Evolutionary conservation across 2,329 filamentous ascomycete genomes (phyloP).

Genomic region (Furcasterigmium furcatum): DNA sequence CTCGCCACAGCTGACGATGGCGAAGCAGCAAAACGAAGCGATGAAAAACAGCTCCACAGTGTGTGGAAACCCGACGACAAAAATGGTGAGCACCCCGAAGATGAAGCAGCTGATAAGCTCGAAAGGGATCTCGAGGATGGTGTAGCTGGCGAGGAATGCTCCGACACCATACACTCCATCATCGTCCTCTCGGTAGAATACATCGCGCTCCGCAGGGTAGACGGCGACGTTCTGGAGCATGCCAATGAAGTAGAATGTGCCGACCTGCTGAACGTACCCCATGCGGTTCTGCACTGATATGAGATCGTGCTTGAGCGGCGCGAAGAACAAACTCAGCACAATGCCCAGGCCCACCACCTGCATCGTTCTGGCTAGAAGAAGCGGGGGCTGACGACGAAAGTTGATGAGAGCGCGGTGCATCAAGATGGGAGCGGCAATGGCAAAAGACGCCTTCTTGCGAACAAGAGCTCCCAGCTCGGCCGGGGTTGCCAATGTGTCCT

Average conservation of each 20-base stretch:
- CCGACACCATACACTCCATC: conserved; percentile 70
- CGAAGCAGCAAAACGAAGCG: conserved; percentile 66
- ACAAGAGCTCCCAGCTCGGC: conserved; percentile 69
- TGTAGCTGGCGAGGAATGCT: conserved; percentile 69
- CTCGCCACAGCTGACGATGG: conserved; percentile 71
- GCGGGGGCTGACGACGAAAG: conserved; percentile 60
- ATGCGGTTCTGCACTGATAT: conserved; percentile 69
- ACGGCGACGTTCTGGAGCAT: conserved; percentile 78
- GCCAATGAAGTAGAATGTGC: conserved; percentile 70
- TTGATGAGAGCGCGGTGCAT: conserved; percentile 67
- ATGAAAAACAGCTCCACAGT: conserved; percentile 65
- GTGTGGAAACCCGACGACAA: conserved; percentile 63
- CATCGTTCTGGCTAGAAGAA: conserved; percentile 63
- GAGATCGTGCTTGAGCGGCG: conserved; percentile 67
- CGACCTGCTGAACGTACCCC: conserved; percentile 70
- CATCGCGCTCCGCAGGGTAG: conserved; percentile 69
- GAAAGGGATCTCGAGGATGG: conserved; percentile 68
- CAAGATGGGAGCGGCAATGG: conserved; percentile 63
- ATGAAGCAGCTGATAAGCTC: conserved; percentile 63
- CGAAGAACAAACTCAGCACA: conserved; percentile 66
- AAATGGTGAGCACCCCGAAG: conserved; percentile 60
- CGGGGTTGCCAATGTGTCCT: conserved; percentile 54
- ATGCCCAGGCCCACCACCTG: conserved; percentile 63
- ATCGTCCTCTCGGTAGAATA: conserved; percentile 74
- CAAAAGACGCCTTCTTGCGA: conserved; percentile 59